phyloP scores from a whole-genome alignment of 495 filamentous ascomycete genomes.

The Aspergillus sclerotioniger region DNA sequence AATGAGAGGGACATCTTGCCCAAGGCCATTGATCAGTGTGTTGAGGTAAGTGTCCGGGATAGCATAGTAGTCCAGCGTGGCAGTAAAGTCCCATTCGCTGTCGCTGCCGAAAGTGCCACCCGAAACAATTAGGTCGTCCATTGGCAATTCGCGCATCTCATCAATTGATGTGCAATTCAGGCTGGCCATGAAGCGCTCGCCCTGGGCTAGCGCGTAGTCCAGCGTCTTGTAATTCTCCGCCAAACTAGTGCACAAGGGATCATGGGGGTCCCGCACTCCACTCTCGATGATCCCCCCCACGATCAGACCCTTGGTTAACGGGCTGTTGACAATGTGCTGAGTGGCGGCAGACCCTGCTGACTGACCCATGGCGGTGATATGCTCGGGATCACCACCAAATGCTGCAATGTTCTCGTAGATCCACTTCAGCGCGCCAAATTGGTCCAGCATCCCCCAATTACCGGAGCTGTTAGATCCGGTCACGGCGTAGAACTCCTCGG shows the following conservation, averaged over 20 bases:
- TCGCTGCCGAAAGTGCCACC: neutral
- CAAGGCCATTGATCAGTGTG: neutral
- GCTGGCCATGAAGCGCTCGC: neutral
- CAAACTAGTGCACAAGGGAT: slow-evolving; percentile 4
- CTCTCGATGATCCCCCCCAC: slow-evolving; percentile 4
- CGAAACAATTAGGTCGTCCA: neutral
- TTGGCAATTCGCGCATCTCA: neutral
- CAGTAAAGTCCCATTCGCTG: neutral
- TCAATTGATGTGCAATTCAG: neutral
- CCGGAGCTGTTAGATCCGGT: slow-evolving; percentile 38
- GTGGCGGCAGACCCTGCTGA: slow-evolving; percentile 37
- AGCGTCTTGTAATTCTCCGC: neutral
- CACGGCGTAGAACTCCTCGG: slow-evolving; percentile 6
- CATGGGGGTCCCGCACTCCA: slow-evolving; percentile 5
- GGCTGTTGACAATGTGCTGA: slow-evolving; percentile 6
- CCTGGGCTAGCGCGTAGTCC: neutral
- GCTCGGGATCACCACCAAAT: slow-evolving; percentile 58
- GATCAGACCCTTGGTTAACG: slow-evolving; percentile 2
- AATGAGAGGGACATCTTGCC: slow-evolving; percentile 7
- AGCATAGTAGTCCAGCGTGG: slow-evolving; percentile 3
- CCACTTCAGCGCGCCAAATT: slow-evolving; percentile 41
- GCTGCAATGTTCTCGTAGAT: slow-evolving; percentile 44
- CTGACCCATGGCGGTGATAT: slow-evolving; percentile 43
- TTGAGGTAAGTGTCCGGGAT: slow-evolving; percentile 8
- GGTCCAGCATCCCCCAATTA: slow-evolving; percentile 12